phyloP scores from a whole-genome alignment of 768 basidiomycete species.

The Boletus insuetus region DNA sequence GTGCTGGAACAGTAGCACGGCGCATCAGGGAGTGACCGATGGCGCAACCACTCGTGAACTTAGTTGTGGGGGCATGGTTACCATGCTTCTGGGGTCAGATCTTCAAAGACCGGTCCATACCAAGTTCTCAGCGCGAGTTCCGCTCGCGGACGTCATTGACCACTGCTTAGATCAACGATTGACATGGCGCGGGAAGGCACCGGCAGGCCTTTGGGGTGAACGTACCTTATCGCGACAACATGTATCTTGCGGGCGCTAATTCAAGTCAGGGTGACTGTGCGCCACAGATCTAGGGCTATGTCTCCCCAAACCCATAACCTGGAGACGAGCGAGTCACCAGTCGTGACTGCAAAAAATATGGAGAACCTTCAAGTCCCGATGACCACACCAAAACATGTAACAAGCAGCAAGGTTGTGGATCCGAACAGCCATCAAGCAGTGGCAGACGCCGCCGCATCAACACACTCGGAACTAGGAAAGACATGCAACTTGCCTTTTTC shows the following conservation, averaged over 20 bases:
- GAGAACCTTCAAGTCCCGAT: not conserved
- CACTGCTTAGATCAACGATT: conserved; percentile 1
- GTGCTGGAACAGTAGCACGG: conserved; percentile 18
- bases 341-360: no score
- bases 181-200: conserved; percentile 1
- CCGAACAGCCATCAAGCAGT: not conserved
- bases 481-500: not conserved
- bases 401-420: not conserved
- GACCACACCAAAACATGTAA: not conserved
- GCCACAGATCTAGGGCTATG: not conserved
- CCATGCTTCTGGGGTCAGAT: not conserved
- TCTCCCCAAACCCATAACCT: not conserved
- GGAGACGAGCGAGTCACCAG: not conserved
- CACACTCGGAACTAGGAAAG: not conserved
- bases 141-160: not conserved
- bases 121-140: not conserved
- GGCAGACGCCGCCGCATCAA: not conserved
- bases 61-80: not conserved
- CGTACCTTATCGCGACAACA: conserved; percentile 3
- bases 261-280: not conserved
- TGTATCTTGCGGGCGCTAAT: not conserved
- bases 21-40: not conserved
- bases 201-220: not conserved
- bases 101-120: not conserved
- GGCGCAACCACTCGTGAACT: not conserved